Evolutionary conservation across 2,329 filamentous ascomycete genomes (phyloP).

Genomic region (Colletotrichum melonis): DNA sequence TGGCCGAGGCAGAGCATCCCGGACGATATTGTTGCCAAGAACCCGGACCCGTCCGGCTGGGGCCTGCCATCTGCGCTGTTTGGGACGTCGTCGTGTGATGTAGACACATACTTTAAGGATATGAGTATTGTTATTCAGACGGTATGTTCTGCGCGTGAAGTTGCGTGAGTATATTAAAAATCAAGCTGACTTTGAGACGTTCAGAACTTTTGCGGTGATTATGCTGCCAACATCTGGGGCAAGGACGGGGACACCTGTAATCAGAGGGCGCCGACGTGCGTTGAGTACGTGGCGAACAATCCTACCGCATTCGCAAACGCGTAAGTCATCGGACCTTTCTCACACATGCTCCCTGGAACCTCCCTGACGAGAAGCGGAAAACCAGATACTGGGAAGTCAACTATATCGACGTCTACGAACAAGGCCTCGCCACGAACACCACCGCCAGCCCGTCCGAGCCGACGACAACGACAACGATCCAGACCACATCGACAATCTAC

Average conservation of each 20-base stretch:
- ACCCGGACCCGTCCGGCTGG: slow-evolving; percentile 75
- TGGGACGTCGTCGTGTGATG: slow-evolving; percentile 72
- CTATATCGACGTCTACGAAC: slow-evolving; percentile 61
- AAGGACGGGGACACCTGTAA: slow-evolving; percentile 49
- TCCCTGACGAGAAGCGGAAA: not conserved
- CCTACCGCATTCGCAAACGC: slow-evolving; percentile 55
- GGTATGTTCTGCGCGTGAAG: slow-evolving; percentile 42
- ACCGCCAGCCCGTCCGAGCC: slow-evolving; percentile 32
- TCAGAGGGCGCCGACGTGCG: slow-evolving; percentile 55
- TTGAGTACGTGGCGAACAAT: slow-evolving; percentile 58
- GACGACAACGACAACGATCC: slow-evolving; percentile 43
- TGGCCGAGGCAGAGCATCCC: slow-evolving; percentile 77
- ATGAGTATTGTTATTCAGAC: slow-evolving; percentile 81
- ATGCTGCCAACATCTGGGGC: slow-evolving; percentile 66
- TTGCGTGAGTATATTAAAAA: not conserved
- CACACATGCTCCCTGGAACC: not conserved
- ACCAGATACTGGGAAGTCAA: slow-evolving; percentile 63
- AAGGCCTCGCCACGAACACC: slow-evolving; percentile 29
- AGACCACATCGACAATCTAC: slow-evolving; percentile 40
- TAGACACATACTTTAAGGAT: slow-evolving; percentile 72
- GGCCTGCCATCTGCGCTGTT: slow-evolving; percentile 77
- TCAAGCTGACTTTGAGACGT: not conserved
- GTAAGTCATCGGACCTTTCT: slow-evolving; percentile 38
- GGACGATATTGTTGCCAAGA: slow-evolving; percentile 67
- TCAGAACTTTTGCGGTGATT: slow-evolving; percentile 80